Evolutionary conservation across 805 yeast species (phyloP), one percentile per base, ranked within the genome.

Genomic region (Kluyveromyces aestuarii): DNA sequence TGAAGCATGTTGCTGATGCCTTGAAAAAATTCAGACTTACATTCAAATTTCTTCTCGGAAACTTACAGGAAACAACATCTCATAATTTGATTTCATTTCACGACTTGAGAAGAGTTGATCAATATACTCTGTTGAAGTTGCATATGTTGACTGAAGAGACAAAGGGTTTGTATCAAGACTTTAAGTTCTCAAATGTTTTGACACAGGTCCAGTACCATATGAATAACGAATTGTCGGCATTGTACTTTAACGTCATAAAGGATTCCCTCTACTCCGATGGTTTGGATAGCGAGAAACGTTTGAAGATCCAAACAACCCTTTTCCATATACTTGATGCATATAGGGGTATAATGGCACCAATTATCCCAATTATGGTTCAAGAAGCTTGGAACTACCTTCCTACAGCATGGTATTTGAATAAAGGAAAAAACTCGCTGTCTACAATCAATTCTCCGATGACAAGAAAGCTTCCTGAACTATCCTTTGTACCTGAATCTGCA

Each of bases 181-280:
- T 76, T 60, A 82, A 84, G 56, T 93, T 83, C 63, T 79, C 86
- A 47, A 76, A 79, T 52, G 84, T 85, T 8, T 74, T 88, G 27
- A 82, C 83, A 50, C 76, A 75, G 6, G 58, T 89, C 10, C 82
- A 84, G 55, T 75, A 77, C 48, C 89, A 87, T 60, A 74, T 89
- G 73, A 87, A 84, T 59, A 75, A 78, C 19, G 82, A 80, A 18
- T 72, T 90, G 48, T 88, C 96, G 18, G 79, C 97, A 0, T 71
- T 83, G 30, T 93, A 91, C 66, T 89, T 93, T 65, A 96, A 88
- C 59, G 75, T 87, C 27, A 78, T 84, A 38, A 93, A 93, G 60
- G 98, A 93, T 60, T 72, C 84, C 44, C 72, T 93, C 16, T 93
- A 93, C 63, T 84, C 96, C 0, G 93, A 86, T 52, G 53, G 64